Conservation (phyloP, 2,329 filamentous ascomycete genomes). For the Cercospora sesami region DNA sequence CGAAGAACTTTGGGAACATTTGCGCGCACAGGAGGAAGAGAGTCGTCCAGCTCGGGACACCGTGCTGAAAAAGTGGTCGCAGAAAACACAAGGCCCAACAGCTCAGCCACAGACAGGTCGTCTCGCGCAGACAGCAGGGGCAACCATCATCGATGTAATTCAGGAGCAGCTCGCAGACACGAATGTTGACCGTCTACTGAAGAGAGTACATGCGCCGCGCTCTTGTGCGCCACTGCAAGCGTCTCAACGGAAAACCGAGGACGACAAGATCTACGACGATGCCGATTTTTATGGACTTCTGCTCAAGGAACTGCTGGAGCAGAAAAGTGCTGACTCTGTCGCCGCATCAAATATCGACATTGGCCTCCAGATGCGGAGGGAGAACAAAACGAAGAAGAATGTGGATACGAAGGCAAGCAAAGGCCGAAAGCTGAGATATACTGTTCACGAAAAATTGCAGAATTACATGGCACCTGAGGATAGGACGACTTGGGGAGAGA, state of each 20-base stretch:
- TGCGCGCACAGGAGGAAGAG: constrained; percentile 64
- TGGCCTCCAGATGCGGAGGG: constrained; percentile 56
- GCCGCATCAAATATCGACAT: constrained; percentile 44
- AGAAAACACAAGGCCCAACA: constrained; percentile 67
- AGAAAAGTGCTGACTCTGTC: constrained; percentile 63
- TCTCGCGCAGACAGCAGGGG: constrained; percentile 61
- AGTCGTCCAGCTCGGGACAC: constrained; percentile 64
- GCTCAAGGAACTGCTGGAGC: constrained; percentile 88
- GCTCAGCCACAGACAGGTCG: constrained; percentile 59
- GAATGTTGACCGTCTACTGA: constrained; percentile 60
- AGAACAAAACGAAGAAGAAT: constrained; percentile 78
- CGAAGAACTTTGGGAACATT: constrained; percentile 69
- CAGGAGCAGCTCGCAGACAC: constrained; percentile 66
- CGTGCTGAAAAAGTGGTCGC: constrained; percentile 86
- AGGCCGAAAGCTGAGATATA: constrained; percentile 89
- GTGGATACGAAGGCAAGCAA: constrained; percentile 95
- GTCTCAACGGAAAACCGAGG: constrained; percentile 51
- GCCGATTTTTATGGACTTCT: constrained; percentile 92
- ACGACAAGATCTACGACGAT: constrained; percentile 78
- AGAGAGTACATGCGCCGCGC: constrained; percentile 68
- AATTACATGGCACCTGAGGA: constrained; percentile 97
- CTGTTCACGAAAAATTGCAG: constrained; percentile 93
- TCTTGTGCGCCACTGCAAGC: constrained; percentile 72
- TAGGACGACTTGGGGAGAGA: constrained; percentile 73
- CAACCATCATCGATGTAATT: constrained; percentile 67